phyloP scores from a whole-genome alignment of 768 basidiomycete genomes.

The Rossbeevera mucosa region DNA sequence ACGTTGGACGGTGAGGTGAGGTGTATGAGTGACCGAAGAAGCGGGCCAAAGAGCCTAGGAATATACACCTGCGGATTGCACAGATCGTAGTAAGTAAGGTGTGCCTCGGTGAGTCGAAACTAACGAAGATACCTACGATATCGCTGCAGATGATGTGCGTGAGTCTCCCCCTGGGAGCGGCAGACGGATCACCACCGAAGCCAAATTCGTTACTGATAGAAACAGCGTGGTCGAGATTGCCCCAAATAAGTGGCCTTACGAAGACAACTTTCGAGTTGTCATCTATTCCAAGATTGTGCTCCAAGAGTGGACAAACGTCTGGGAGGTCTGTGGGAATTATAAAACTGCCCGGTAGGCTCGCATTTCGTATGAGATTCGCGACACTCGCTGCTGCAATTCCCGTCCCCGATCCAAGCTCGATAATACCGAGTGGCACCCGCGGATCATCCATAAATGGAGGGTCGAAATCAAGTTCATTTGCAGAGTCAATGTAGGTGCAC shows the following conservation, averaged over 20 bases:
- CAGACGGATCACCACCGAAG: neutral
- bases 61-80: constrained; percentile 66
- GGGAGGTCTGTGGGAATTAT: constrained; percentile 70
- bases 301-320: constrained; percentile 57
- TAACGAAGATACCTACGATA: constrained; percentile 48
- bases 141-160: constrained; percentile 83
- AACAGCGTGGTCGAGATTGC: constrained; percentile 42
- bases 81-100: neutral
- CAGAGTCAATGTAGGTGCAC: constrained; percentile 47
- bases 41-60: constrained; percentile 71
- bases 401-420: constrained; percentile 82
- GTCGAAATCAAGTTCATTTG: constrained; percentile 42
- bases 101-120: neutral
- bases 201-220: constrained; percentile 38
- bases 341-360: constrained; percentile 13
- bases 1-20: constrained; percentile 54
- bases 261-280: constrained; percentile 3
- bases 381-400: constrained; percentile 53
- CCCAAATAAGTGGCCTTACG: constrained; percentile 71
- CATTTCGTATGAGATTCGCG: constrained; percentile 38
- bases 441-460: constrained; percentile 41
- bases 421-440: constrained; percentile 30
- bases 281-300: constrained; percentile 32
- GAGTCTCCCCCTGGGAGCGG: constrained; percentile 12
- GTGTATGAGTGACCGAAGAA: constrained; percentile 69